Percentiles rank a stretch among this genome's conserved stretches.
Conservation (phyloP, 805 yeast species). For the Lipomyces yamanashiensis region DNA sequence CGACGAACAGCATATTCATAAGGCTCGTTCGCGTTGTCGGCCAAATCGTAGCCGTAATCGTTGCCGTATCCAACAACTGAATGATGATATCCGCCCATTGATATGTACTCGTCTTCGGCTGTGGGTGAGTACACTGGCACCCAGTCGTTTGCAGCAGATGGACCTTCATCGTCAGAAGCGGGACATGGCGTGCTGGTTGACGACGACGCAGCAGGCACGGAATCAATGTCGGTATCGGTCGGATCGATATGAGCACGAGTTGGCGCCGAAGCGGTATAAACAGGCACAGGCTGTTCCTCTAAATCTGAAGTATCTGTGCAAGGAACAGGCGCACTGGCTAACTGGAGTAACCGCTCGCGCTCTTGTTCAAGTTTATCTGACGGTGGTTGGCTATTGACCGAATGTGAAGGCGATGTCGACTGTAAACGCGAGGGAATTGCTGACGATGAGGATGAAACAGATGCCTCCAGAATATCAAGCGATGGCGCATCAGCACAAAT, state of each 20-base stretch:
- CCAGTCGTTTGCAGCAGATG: conserved; percentile 22
- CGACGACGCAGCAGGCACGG: neutral
- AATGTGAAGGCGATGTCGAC: too few relatives aligned
- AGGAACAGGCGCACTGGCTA: conserved; percentile 21
- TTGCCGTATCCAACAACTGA: conserved; percentile 8
- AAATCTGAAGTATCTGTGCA: neutral
- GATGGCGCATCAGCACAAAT: conserved; percentile 14
- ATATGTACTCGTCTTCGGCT: conserved; percentile 27
- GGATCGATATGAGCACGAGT: conserved; percentile 12
- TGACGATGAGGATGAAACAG: neutral
- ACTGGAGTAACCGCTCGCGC: conserved; percentile 18
- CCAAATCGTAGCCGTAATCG: conserved; percentile 9
- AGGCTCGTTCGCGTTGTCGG: conserved; percentile 19
- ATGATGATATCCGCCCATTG: conserved; percentile 31
- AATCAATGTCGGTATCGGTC: neutral
- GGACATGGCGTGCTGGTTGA: neutral
- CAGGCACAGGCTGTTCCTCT: conserved; percentile 16
- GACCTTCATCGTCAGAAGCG: neutral
- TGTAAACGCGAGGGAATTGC: neutral
- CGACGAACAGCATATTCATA: conserved; percentile 20
- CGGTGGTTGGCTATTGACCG: neutral
- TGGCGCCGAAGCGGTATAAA: conserved; percentile 25
- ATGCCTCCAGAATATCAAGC: conserved; percentile 10
- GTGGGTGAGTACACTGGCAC: conserved; percentile 31
- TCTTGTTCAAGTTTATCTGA: conserved; percentile 32